Evolutionary conservation across 371 early-diverging fungal genomes (phyloP).

Genomic region (Lichtheimia ramosa): DNA sequence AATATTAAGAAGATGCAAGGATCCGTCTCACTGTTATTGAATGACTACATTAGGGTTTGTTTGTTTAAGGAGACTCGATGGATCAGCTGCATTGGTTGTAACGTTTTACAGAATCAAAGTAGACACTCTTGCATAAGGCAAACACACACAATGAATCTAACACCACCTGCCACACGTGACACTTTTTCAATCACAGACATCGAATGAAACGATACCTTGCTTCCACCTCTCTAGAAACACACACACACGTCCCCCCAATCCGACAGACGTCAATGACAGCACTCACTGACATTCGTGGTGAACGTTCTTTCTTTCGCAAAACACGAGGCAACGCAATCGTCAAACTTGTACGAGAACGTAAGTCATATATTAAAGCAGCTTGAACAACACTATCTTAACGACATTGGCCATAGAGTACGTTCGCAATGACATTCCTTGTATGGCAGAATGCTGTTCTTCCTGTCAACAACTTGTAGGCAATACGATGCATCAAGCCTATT

Average conservation of each 20-base stretch:
- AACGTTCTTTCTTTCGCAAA: constrained; percentile 51
- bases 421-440: constrained; percentile 68
- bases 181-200: no score
- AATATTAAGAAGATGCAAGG: no score
- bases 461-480: constrained; percentile 18
- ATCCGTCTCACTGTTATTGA: no score
- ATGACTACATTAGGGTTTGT: no score
- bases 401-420: constrained; percentile 48
- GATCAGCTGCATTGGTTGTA: no score
- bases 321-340: constrained; percentile 58
- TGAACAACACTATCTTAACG: background rate
- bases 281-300: constrained; percentile 15
- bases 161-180: no score
- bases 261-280: constrained; percentile 17
- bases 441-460: constrained; percentile 44
- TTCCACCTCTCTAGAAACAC: background rate
- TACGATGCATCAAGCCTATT: constrained; percentile 30
- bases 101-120: no score
- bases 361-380: background rate
- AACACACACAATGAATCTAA: no score
- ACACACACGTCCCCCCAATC: no score
- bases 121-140: no score
- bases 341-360: constrained; percentile 65
- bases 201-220: no score
- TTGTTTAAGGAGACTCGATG: no score